Base-by-base conservation (phyloP, 148 eudicot species). In the Heliosperma pusillum region DNA sequence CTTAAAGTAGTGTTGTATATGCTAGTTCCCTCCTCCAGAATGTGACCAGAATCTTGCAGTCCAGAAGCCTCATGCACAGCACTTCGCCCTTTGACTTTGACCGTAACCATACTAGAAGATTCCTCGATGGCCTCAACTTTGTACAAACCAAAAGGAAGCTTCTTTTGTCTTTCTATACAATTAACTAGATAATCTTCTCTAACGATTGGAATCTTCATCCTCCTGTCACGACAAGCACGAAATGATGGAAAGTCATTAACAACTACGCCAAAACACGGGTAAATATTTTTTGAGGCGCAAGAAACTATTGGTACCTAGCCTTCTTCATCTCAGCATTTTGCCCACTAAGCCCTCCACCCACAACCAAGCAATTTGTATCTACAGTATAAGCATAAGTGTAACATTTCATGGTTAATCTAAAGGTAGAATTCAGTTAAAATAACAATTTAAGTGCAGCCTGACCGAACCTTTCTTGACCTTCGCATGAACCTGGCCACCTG, bases 11-110 rank as follows among this genome's bases (percentile, higher is more conserved):
- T 96, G 84, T 90, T 96, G 77, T 92, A 90, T 33, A 96, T 90
- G 88, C 86, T 96, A 42, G 85, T 87, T 76, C 97, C 97, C 73
- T 88, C 93, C 85, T 92, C 99, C 65, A 96, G 89, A 76, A 96
- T 92, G 85, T 96, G 99, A 63, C 99, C 97, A 52, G 87, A 77
- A 80, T 96, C 93, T 82, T 89, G 96, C 78, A 91, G 74, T 29
- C 91, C 93, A 65, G 96, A 91, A 66, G 92, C 67, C 75, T 89
- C 96, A 76, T 89, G 96, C 70, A 91, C 96, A 66, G 96, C 96
- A 77, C 96, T 89, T 74, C 87, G 82, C 24, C 99, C 99, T 88
- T 96, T 96, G 73, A 96, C 99, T 86, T 90, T 96, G 72, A 96
- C 92, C 25, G 97, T 92, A 45, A 86, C 83, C 84, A 85, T 78